Evolutionary conservation across 257 asterid species (phyloP).

Genomic region (Nicotiana attenuata): DNA sequence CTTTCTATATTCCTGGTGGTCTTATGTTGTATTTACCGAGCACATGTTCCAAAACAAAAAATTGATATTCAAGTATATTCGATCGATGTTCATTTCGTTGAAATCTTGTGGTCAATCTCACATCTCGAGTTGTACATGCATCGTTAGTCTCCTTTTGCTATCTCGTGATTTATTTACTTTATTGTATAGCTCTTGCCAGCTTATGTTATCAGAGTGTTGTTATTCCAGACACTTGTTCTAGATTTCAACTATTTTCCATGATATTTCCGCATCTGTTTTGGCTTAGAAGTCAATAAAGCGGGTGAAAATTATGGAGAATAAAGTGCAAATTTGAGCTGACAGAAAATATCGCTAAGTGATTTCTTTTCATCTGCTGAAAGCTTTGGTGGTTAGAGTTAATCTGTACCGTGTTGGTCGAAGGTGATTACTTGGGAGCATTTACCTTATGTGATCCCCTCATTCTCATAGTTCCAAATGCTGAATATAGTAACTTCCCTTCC

Average conservation of each 20-base stretch:
- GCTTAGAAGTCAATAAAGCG: no score
- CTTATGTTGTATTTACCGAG: neutral
- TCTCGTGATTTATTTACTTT: neutral
- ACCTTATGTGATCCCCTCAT: no score
- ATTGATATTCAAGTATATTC: neutral
- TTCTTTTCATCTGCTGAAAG: no score
- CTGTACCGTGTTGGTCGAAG: no score
- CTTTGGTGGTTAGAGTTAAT: no score
- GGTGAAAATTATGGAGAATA: no score
- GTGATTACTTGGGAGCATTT: no score
- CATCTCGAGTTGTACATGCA: neutral
- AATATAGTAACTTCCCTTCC: no score
- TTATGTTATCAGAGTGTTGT: neutral
- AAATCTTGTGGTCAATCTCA: neutral
- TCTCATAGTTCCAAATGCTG: neutral
- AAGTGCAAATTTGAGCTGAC: no score
- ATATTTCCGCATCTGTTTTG: neutral
- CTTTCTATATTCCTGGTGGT: constrained; percentile 7
- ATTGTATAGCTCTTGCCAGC: neutral
- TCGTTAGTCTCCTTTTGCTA: neutral
- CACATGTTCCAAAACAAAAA: neutral
- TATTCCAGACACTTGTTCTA: neutral
- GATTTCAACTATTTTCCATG: neutral
- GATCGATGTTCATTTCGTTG: neutral
- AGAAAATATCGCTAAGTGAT: no score